Evolutionary conservation across 2,329 filamentous ascomycete species (phyloP), one percentile per base, ranked within the genome.

Genomic region (Cercospora sp.): DNA sequence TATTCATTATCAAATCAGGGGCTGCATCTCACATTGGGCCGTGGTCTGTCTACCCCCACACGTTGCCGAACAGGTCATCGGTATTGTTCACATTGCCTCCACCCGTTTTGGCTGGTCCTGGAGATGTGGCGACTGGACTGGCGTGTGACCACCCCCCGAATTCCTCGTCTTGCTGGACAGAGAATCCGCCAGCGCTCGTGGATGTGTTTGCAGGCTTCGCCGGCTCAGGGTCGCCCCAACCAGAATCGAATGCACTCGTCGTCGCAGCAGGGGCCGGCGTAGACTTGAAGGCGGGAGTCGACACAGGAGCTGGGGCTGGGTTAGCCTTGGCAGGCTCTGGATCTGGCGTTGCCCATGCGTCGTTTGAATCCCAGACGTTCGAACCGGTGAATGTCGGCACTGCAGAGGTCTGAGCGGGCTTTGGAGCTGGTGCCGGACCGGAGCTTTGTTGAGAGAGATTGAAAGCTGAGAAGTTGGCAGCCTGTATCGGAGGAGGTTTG

Each of bases 71-170:
- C 75, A 98, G 79, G 82, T 98, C 94, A 72, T 97, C 94, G 61
- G 81, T 79, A 48, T 65, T 70, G 31, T 81, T 83, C 64, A 88
- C 89, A 57, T 68, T 68, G 65, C 81, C 78, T 3, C 87, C 87
- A 23, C 84, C 82, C 28, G 85, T 81, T 36, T 89, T 82, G 60
- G 85, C 80, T 13, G 79, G 75, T 30, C 80, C 77, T 26, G 79
- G 79, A 60, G 78, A 79, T 53, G 78, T 78, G 20, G 82, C 76
- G 33, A 80, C 78, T 67, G 84, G 81, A 42, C 81, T 84, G 55
- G 89, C 88, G 77, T 92, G 96, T 59, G 92, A 89, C 94, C 94
- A 98, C 12, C 94, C 94, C 20, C 94, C 94, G 82, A 97, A 98
- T 77, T 98, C 94, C 79, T 98, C 94, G 75, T 98, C 94, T 0